These are phyloP conservation scores for Rhizophagus prolifer DNA, from an alignment of 192 early-diverging fungal species.

Conservation along the genomic window DNA sequence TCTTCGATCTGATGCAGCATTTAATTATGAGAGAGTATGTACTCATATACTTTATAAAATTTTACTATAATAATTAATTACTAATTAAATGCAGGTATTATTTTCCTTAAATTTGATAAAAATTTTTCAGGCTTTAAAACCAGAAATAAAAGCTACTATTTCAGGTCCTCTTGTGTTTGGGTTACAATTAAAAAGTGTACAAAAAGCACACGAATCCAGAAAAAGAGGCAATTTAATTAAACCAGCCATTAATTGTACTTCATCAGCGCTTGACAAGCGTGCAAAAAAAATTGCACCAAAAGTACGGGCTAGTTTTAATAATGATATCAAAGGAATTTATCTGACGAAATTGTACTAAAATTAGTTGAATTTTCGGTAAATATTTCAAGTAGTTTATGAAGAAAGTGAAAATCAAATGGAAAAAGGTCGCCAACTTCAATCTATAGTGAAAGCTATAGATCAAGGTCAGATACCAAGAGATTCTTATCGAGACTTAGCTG, in stretches of 20 bases:
- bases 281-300: conserved; percentile 7
- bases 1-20: neutral
- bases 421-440: neutral
- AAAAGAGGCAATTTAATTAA: neutral
- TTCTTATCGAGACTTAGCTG: conserved; percentile 3
- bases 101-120: too few species aligned
- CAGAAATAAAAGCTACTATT: neutral
- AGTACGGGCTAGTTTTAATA: neutral
- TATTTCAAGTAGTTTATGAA: neutral
- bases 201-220: neutral
- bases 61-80: neutral
- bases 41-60: neutral
- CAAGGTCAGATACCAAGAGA: neutral
- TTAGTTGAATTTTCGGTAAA: neutral
- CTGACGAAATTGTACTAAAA: neutral
- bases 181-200: neutral
- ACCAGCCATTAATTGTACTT: conserved; percentile 3
- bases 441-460: conserved; percentile 1
- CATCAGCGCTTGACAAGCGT: conserved; percentile 4
- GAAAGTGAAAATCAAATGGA: neutral
- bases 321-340: conserved; percentile 3
- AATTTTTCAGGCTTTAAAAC: neutral
- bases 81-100: too few species aligned
- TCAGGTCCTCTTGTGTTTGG: conserved; percentile 4
- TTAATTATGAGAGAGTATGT: neutral